Base-by-base conservation (phyloP, 148 eudicot genomes). In the Vaccinium vitisidaea region DNA sequence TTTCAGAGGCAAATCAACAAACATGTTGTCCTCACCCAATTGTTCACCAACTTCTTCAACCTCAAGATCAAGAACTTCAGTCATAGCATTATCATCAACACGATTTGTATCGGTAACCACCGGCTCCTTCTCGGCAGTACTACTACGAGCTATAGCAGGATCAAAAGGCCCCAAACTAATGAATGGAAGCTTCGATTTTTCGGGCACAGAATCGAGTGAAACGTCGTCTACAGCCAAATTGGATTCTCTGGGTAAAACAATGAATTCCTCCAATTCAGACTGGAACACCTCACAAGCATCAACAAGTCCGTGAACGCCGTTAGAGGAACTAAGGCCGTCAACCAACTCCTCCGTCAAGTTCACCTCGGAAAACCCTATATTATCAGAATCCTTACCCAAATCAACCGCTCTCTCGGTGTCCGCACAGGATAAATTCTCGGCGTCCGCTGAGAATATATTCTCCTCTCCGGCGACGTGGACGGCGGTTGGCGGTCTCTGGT, bases 331-430 rank as follows among this genome's bases (percentile, higher is more conserved):
- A 75, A 27, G 74, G 39, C 82, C 46, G 23, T 83, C 77, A 58
- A 80, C 21, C 82, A 63, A 54, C n/a, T 79, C 55, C 30, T 77
- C 50, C 54, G 63, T 50, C 61, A 25, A 52, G 30, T 30, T 70
- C 75, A 65, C 85, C 16, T n/a, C 80, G 55, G 81, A 53, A 75
- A 87, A 90, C 89, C 85, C 92, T 84, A 87, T 79, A 81, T 80
- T 77, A 49, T 53, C 77, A 59, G 78, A 78, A 70, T 58, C 86
- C 19, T 49, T 86, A 10, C 58, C 74, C 81, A 83, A 85, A 65
- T 73, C 84, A 19, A 39, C 87, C 9, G n/a, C 79, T 39, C n/a
- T 30, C 43, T 16, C 65, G 8, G 82, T 8, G 21, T 32, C 69
- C n/a, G 23, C 2, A 27, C 73, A 77, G 73, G 25, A 75, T 14